phyloP scores from a whole-genome alignment of 257 asterid genomes.

The Gynochthodes officinalis region DNA sequence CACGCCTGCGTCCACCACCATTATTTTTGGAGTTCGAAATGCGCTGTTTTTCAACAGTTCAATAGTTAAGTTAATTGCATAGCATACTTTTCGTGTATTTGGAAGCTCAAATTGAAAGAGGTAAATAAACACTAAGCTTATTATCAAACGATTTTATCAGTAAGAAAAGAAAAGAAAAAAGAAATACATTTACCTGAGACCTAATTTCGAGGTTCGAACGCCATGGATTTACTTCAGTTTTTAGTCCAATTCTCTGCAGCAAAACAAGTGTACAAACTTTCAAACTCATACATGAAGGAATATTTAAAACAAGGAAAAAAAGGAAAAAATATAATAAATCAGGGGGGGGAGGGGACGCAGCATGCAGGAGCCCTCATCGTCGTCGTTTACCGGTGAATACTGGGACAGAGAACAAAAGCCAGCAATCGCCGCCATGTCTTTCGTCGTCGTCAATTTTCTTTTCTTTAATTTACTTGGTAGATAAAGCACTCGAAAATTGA shows the following conservation, averaged over 20 bases:
- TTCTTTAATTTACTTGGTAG: not conserved
- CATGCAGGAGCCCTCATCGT: not conserved
- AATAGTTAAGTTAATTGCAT: not conserved
- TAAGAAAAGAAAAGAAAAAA: too few relatives aligned
- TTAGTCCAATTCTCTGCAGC: conserved; percentile 55
- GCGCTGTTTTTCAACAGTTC: conserved; percentile 36
- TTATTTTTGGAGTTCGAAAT: conserved; percentile 37
- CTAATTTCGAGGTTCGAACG: conserved; percentile 27
- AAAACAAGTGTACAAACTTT: not conserved
- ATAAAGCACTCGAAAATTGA: not conserved
- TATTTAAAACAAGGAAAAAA: not conserved
- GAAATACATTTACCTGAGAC: conserved; percentile 67
- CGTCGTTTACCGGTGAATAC: conserved; percentile 5
- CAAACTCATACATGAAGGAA: not conserved
- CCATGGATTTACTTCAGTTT: conserved; percentile 30
- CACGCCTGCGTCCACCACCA: conserved; percentile 47
- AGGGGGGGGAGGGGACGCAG: too few relatives aligned
- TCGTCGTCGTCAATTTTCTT: not conserved
- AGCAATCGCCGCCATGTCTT: conserved; percentile 34
- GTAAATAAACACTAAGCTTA: not conserved
- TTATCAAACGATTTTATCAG: not conserved
- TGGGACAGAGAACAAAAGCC: conserved; percentile 20
- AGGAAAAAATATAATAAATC: not conserved
- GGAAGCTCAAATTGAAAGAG: not conserved
- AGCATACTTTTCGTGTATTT: not conserved